These are phyloP conservation scores for Dalbergia oliveri DNA, from an alignment of 306 rosid genomes.

Conservation along the genomic window DNA sequence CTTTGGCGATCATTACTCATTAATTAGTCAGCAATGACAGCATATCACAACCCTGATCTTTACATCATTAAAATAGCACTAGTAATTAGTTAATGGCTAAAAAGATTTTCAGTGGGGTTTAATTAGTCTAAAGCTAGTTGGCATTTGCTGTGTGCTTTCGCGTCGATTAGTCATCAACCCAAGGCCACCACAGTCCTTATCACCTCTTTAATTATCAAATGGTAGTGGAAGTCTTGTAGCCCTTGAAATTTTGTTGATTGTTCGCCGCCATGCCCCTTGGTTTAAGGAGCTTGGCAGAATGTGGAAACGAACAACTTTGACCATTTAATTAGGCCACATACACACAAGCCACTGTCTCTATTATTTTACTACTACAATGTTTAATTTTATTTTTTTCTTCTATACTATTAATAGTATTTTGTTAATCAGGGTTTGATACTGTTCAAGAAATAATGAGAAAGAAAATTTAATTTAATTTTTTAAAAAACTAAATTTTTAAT, in stretches of 20 bases:
- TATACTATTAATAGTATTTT: no score
- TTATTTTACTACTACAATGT: background rate
- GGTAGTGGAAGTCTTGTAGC: background rate
- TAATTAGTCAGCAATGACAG: slow-evolving; percentile 18
- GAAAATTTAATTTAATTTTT: no score
- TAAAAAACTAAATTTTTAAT: no score
- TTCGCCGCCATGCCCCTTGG: slow-evolving; percentile 54
- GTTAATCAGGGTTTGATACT: no score
- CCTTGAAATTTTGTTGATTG: slow-evolving; percentile 29
- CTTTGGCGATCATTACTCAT: background rate
- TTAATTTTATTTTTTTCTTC: background rate
- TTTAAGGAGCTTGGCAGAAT: slow-evolving; percentile 46
- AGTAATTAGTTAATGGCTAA: background rate
- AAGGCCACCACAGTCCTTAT: slow-evolving; percentile 47
- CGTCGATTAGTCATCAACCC: slow-evolving; percentile 41
- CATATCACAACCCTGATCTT: slow-evolving; percentile 23
- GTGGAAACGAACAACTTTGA: slow-evolving; percentile 28
- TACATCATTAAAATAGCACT: slow-evolving; percentile 2
- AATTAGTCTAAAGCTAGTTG: background rate
- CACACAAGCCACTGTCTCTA: background rate
- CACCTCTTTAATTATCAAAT: background rate
- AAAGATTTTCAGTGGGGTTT: background rate
- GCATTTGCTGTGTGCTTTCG: slow-evolving; percentile 15
- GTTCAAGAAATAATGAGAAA: no score
- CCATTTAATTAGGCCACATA: slow-evolving; percentile 33